phyloP scores from a whole-genome alignment of 805 yeast species.

The Saturnispora sekii region DNA sequence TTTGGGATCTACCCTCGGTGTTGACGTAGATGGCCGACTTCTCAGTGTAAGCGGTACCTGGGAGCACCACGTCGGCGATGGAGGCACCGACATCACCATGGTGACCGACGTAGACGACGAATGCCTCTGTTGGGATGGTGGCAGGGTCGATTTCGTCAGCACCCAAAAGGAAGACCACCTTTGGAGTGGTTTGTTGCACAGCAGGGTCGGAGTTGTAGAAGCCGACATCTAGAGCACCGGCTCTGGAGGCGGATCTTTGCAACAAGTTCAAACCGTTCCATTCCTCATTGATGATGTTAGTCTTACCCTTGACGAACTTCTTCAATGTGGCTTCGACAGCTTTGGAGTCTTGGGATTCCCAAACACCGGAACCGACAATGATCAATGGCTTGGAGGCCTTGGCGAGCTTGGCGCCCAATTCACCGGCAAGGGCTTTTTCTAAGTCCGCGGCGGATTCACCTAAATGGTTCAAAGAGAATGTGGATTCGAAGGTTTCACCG shows the following conservation, averaged over 20 bases:
- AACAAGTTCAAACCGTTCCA: conserved; percentile 79
- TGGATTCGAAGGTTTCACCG: conserved; percentile 71
- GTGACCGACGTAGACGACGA: conserved; percentile 85
- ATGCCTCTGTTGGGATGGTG: conserved; percentile 74
- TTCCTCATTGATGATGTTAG: conserved; percentile 53
- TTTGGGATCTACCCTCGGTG: conserved; percentile 84
- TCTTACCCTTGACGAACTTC: conserved; percentile 45
- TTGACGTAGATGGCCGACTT: conserved; percentile 77
- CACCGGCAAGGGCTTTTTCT: conserved; percentile 52
- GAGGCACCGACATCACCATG: conserved; percentile 89
- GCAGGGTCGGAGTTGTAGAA: conserved; percentile 45
- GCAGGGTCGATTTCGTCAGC: conserved; percentile 69
- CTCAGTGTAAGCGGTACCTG: conserved; percentile 85
- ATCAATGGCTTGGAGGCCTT: conserved; percentile 67
- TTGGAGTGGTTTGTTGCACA: conserved; percentile 44
- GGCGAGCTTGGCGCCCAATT: conserved; percentile 56
- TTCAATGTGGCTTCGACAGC: conserved; percentile 52
- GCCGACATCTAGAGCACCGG: conserved; percentile 80
- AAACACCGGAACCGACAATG: conserved; percentile 72
- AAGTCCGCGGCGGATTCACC: conserved; percentile 55
- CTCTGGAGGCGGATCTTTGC: conserved; percentile 82
- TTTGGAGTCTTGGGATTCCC: conserved; percentile 54
- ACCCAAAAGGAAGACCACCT: conserved; percentile 70
- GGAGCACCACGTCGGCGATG: conserved; percentile 76
- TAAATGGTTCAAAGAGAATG: conserved; percentile 53